phyloP scores from a whole-genome alignment of 495 filamentous ascomycete species.

The Xylaria curta region DNA sequence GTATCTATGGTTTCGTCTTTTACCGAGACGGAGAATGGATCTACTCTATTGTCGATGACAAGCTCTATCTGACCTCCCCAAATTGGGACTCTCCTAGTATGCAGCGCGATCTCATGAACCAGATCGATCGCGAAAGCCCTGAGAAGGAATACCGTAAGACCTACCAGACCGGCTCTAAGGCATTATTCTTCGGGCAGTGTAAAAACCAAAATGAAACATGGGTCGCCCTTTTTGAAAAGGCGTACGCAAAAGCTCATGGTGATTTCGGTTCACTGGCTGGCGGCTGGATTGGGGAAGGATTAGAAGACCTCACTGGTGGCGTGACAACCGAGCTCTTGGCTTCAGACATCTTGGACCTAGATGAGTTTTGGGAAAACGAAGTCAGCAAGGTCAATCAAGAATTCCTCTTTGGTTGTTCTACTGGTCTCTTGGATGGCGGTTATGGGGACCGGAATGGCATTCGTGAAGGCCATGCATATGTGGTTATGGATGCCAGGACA shows the following conservation, averaged over 20 bases:
- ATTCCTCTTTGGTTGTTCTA: slow-evolving; percentile 87
- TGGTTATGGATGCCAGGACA: slow-evolving; percentile 78
- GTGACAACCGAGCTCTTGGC: slow-evolving; percentile 86
- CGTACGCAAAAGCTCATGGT: slow-evolving; percentile 94
- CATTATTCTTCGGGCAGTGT: slow-evolving; percentile 88
- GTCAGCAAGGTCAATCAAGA: slow-evolving; percentile 85
- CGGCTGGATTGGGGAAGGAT: slow-evolving; percentile 85
- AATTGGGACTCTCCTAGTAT: slow-evolving; percentile 73
- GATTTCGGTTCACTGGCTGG: slow-evolving; percentile 81
- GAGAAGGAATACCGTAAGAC: slow-evolving; percentile 81
- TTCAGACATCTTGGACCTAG: slow-evolving; percentile 85
- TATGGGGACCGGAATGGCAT: slow-evolving; percentile 76
- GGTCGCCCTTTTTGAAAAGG: slow-evolving; percentile 92
- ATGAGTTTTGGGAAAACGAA: slow-evolving; percentile 90
- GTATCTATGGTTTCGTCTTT: slow-evolving; percentile 96
- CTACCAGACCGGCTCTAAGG: slow-evolving; percentile 80
- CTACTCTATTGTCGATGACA: slow-evolving; percentile 84
- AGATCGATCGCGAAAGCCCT: slow-evolving; percentile 66
- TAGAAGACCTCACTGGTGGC: slow-evolving; percentile 93
- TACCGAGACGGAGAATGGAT: slow-evolving; percentile 95
- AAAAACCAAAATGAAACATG: slow-evolving; percentile 90
- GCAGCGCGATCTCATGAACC: slow-evolving; percentile 58
- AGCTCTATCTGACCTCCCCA: slow-evolving; percentile 79
- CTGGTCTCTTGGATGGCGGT: slow-evolving; percentile 68
- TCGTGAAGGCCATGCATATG: slow-evolving; percentile 83